Conservation (phyloP, 139 green algal species). For the Yamagishiella unicocca region DNA sequence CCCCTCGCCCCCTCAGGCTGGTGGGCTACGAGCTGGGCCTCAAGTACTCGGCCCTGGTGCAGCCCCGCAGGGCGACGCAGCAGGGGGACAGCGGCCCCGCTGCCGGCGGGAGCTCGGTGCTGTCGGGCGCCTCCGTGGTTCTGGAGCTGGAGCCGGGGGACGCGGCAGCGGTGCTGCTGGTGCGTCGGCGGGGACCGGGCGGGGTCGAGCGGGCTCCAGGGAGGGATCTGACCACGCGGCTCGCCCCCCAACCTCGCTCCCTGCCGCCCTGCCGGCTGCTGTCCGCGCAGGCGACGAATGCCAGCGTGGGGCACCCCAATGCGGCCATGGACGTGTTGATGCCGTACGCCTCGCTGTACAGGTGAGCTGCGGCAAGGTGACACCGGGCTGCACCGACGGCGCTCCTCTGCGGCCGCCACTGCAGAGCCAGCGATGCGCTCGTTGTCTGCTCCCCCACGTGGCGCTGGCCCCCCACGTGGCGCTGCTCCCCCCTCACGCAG, state of each 20-base stretch:
- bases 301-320: not conserved
- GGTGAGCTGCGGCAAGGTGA: not conserved
- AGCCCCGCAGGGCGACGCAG: not conserved
- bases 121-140: not conserved
- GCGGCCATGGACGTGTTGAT: not conserved
- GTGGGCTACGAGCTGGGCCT: conserved; percentile 13
- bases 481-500: not conserved
- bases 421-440: no score
- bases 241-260: not conserved
- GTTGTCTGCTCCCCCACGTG: no score
- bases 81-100: not conserved
- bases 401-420: no score
- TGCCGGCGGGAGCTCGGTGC: not conserved
- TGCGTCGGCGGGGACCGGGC: no score
- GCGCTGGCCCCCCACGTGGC: no score
- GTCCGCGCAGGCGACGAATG: not conserved
- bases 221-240: no score
- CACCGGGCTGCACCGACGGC: not conserved
- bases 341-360: conserved; percentile 19
- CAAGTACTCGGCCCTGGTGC: conserved; percentile 21
- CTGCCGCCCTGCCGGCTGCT: not conserved
- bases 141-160: conserved; percentile 4
- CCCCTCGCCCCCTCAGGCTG: not conserved
- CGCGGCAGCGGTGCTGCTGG: not conserved
- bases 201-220: no score